Evolutionary conservation across 1,284 basidiomycete genomes (phyloP).

Genomic region (Gastroboletus turbinatus): DNA sequence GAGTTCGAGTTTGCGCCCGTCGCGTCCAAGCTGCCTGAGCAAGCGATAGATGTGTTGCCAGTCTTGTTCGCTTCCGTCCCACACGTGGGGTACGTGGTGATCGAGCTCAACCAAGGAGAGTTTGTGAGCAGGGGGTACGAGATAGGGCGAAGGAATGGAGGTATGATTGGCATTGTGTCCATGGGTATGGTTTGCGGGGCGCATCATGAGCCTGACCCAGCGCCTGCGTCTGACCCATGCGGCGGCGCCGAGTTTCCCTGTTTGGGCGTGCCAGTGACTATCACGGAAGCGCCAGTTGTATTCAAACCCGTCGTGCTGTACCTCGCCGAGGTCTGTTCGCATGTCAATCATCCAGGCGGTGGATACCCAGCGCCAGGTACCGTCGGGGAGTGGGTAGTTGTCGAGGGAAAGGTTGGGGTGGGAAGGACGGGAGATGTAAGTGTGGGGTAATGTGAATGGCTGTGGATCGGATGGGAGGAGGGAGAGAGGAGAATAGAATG

Average conservation of each 20-base stretch:
- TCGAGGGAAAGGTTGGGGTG: constrained; percentile 57
- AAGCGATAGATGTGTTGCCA: constrained; percentile 60
- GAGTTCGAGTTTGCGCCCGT: constrained; percentile 69
- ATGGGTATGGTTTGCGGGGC: constrained; percentile 42
- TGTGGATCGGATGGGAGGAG: constrained; percentile 74
- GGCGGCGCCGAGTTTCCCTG: constrained; percentile 57
- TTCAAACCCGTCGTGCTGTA: constrained; percentile 80
- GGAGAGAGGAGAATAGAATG: constrained; percentile 68
- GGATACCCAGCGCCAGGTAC: constrained; percentile 78
- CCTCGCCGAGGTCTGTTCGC: constrained; percentile 67
- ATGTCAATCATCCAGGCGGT: constrained; percentile 84
- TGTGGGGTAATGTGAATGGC: constrained; percentile 64
- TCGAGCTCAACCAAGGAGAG: constrained; percentile 23
- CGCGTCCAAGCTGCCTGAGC: constrained; percentile 53
- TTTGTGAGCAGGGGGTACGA: constrained; percentile 7
- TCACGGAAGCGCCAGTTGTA: constrained; percentile 75
- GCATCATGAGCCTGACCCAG: constrained; percentile 81
- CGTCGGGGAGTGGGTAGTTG: constrained; percentile 77
- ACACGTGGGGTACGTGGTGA: constrained; percentile 39
- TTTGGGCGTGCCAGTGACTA: constrained; percentile 60
- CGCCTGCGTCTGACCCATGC: constrained; percentile 73
- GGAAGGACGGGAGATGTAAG: constrained; percentile 39
- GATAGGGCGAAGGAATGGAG: background rate
- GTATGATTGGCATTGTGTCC: background rate
- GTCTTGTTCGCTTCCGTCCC: constrained; percentile 50